Evolutionary conservation across 2,329 filamentous ascomycete species (phyloP).

Genomic region (Coniochaeta sp.): DNA sequence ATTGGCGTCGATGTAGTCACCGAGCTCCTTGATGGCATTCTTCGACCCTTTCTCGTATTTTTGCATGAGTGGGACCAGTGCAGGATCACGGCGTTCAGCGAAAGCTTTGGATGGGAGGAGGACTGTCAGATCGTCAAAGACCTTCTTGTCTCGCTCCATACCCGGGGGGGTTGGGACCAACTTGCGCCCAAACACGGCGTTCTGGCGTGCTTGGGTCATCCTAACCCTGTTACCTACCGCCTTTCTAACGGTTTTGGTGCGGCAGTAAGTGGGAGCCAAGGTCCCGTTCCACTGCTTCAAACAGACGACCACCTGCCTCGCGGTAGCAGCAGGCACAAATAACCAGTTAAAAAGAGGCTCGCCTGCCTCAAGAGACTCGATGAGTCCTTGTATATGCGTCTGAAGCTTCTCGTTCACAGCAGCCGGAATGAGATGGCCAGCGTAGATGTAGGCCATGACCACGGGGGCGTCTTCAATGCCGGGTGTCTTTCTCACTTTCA

Average conservation of each 20-base stretch:
- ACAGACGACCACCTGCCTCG: not conserved
- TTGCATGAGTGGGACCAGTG: not conserved
- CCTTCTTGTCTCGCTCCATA: constrained; percentile 1
- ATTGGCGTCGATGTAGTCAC: not conserved
- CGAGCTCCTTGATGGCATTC: not conserved
- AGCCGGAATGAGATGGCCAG: not conserved
- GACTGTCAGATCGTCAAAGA: not conserved
- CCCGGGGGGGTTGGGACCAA: not conserved
- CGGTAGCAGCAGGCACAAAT: not conserved
- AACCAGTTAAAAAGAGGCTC: not conserved
- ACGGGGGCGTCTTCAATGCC: not conserved
- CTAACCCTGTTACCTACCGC: not conserved
- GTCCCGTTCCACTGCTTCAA: not conserved
- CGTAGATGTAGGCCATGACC: not conserved
- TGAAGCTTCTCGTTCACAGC: not conserved
- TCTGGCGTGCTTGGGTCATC: not conserved
- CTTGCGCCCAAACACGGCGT: not conserved
- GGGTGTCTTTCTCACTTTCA: not conserved
- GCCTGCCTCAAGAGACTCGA: not conserved
- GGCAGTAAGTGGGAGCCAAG: not conserved
- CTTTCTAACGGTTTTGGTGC: not conserved
- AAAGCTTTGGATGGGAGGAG: not conserved
- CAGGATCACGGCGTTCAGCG: not conserved
- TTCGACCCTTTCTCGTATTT: not conserved
- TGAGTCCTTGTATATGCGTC: not conserved